These are phyloP conservation scores for Eremochloa ophiuroides DNA, from an alignment of 176 grass and related monocot species.

Conservation along the genomic window DNA sequence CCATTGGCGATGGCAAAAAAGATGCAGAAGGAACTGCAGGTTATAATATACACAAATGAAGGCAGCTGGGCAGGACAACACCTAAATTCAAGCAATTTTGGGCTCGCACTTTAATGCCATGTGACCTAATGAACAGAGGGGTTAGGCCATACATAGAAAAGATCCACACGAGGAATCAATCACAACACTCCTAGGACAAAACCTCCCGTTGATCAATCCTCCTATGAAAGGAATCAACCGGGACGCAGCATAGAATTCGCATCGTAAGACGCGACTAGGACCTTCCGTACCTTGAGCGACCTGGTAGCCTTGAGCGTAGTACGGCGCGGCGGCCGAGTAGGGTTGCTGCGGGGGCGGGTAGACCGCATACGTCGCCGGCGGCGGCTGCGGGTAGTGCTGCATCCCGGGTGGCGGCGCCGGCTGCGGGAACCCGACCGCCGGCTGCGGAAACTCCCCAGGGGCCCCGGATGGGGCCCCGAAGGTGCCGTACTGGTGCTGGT, in stretches of 20 bases:
- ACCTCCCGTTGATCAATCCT: background rate
- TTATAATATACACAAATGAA: background rate
- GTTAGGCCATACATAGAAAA: background rate
- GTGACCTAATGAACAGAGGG: background rate
- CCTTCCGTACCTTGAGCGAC: constrained; percentile 50
- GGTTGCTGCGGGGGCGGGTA: constrained; percentile 43
- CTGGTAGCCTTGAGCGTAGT: constrained; percentile 77
- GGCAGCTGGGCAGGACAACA: background rate
- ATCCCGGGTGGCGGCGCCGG: constrained; percentile 42
- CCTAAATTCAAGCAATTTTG: background rate
- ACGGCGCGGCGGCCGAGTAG: constrained; percentile 46
- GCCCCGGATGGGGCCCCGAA: constrained; percentile 39
- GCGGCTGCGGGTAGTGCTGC: constrained; percentile 15
- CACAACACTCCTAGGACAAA: background rate
- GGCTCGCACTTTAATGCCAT: background rate
- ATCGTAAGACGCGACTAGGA: background rate
- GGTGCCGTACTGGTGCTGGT: constrained; percentile 65
- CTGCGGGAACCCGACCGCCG: constrained; percentile 76
- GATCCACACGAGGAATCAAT: background rate
- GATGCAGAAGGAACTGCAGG: background rate
- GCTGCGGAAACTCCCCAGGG: constrained; percentile 40
- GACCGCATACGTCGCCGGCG: constrained; percentile 24
- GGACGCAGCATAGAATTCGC: background rate
- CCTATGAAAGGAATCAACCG: background rate
- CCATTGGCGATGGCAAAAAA: background rate